Base-by-base conservation (phyloP, 2,329 filamentous ascomycete species). In the Chrysoporthe deuterocubensis region DNA sequence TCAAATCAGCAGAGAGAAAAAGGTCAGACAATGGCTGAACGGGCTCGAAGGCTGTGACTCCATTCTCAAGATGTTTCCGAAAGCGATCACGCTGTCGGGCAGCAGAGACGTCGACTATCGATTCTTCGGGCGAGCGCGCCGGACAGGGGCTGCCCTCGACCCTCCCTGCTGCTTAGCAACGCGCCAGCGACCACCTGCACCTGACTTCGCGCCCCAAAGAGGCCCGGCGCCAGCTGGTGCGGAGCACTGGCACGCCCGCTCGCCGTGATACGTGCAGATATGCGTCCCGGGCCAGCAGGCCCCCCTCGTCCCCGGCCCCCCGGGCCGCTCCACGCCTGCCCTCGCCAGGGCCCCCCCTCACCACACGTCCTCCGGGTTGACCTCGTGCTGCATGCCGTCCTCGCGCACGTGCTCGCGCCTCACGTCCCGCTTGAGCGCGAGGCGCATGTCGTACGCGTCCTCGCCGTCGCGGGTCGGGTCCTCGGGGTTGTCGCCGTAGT, bases 361-460 rank as follows among this genome's bases (percentile, higher is more conserved):
- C 90, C 92, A 97, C 64, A 99, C 94, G 80, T 97, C 93, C 69
- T 92, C 89, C 1, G 94, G 93, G 61, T 87, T 83, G 37, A 99
- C 94, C 73, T 87, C 85, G 76, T 92, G 89, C 68, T 88, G 84
- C 82, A 96, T 92, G 21, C 96, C 96, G 73, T 95, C 88, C 65
- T 90, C 87, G 71, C 96, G 87, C 60, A 97, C 85, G 79, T 96
- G 93, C 78, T 92, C 87, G 67, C 85, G 81, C 66, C 90, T 87
- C 78, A 85, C 87, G 80, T 99, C 96, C 75, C 94, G 87, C 79
- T 87, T 92, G 81, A 95, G 88, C 48, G 93, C 88, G 78, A 97
- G 98, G 72, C 96, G 89, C 96, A 99, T 99, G 81, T 99, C 96
- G 78, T 93, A 96, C 21, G 95, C 96, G 82, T 98, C 95, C 79